A percentile compares a stretch with the other conserved stretches of the same genome.
These are phyloP conservation scores for Artemisia annua DNA, from an alignment of 129 eudicot genomes.

Conservation along the genomic window DNA sequence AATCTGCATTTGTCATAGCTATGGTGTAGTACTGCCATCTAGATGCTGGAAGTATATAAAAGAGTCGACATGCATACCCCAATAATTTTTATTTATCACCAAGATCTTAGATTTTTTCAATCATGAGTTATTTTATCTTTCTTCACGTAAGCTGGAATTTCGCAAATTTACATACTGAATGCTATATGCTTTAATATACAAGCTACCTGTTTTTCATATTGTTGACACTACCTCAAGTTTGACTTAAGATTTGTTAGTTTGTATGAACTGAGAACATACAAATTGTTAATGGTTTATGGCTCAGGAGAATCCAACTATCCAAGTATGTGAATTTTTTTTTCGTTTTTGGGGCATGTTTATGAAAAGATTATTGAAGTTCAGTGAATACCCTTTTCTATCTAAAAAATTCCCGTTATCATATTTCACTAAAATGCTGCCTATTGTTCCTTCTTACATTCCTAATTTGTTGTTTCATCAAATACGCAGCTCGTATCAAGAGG, in stretches of 20 bases:
- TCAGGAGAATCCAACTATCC: not conserved
- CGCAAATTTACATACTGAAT: no score
- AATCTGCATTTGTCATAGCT: not conserved
- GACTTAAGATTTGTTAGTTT: not conserved
- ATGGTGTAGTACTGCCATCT: not conserved
- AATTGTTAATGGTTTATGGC: not conserved
- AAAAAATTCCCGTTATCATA: not conserved
- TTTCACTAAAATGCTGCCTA: not conserved
- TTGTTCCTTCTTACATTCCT: constrained; percentile 1
- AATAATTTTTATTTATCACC: not conserved
- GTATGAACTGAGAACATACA: not conserved
- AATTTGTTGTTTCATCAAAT: constrained; percentile 12
- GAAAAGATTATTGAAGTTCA: not conserved
- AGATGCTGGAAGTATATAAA: not conserved
- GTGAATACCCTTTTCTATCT: constrained; percentile 10
- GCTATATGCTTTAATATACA: not conserved
- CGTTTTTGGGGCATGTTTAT: not conserved
- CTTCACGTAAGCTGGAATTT: no score
- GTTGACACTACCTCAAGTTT: not conserved
- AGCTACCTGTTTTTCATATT: not conserved
- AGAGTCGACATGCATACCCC: not conserved
- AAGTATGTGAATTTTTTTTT: not conserved
- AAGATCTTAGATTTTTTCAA: not conserved
- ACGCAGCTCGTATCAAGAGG: constrained; percentile 60
- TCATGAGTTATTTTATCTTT: no score